A percentile compares a stretch with the other conserved stretches of the same genome.
Conservation (phyloP, 208 protist genomes). For the Trichomonas tenax region DNA sequence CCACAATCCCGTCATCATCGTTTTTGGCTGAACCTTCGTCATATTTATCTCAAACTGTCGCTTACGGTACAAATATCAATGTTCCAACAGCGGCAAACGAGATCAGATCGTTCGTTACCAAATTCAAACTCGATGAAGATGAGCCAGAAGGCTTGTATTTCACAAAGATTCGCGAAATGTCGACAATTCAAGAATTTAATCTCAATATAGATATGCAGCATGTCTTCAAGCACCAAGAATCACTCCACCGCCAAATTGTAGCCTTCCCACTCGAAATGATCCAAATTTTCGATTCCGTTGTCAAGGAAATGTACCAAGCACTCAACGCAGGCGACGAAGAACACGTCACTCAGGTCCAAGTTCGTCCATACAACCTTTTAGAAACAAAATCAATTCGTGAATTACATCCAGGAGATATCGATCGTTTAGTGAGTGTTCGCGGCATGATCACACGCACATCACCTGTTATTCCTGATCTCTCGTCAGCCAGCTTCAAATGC, state of each 20-base stretch:
- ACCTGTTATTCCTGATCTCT: slow-evolving; percentile 34
- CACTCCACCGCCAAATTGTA: neutral
- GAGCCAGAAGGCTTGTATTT: neutral
- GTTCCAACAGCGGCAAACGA: neutral
- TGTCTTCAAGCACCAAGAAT: neutral
- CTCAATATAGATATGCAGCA: slow-evolving; percentile 3
- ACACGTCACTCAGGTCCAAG: slow-evolving; percentile 27
- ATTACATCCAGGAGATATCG: slow-evolving; percentile 61
- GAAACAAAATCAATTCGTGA: slow-evolving; percentile 47
- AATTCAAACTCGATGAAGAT: neutral
- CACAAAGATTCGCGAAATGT: neutral
- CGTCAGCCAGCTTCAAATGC: slow-evolving; percentile 6
- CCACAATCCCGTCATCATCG: neutral
- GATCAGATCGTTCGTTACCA: neutral
- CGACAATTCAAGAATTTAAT: neutral
- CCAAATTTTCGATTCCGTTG: neutral
- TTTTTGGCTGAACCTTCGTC: neutral
- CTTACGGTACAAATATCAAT: neutral
- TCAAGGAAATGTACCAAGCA: neutral
- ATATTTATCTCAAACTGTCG: neutral
- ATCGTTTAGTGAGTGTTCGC: slow-evolving; percentile 57
- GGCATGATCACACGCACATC: slow-evolving; percentile 58
- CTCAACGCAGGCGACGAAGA: neutral
- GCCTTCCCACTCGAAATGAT: slow-evolving; percentile 6
- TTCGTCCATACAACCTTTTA: slow-evolving; percentile 55